Percentiles rank a stretch among this genome's conserved stretches.
These are phyloP conservation scores for Silene noctiflora DNA, from an alignment of 179 eudicot genomes.

Conservation along the genomic window DNA sequence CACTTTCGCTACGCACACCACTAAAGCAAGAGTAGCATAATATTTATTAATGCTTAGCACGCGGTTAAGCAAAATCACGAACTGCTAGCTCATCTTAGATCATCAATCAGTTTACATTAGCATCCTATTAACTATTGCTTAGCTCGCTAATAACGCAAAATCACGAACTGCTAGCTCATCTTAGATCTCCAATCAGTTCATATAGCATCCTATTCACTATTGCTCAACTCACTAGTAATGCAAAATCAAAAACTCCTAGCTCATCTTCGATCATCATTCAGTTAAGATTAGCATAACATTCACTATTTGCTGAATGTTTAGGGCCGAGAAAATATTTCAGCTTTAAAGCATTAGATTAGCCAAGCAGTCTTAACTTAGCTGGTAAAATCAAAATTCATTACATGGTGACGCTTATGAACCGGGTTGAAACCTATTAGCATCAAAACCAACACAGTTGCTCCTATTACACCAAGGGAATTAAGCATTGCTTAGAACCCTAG, in stretches of 20 bases:
- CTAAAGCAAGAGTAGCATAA: no score
- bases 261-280: no score
- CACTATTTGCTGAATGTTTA: not conserved
- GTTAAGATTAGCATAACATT: not conserved
- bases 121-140: not conserved
- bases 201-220: not conserved
- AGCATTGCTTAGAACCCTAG: conserved; percentile 2
- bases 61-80: not conserved
- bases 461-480: not conserved
- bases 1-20: no score
- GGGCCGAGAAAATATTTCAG: not conserved
- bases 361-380: not conserved
- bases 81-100: not conserved
- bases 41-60: no score
- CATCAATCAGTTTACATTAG: not conserved
- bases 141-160: no score
- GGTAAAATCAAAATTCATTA: not conserved
- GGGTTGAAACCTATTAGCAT: not conserved
- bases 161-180: no score
- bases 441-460: not conserved
- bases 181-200: not conserved
- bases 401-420: not conserved
- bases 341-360: not conserved
- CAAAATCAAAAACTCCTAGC: no score
- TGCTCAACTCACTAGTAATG: not conserved